phyloP scores from a whole-genome alignment of 2,329 filamentous ascomycete species.

The Monilinia aucupariae region DNA sequence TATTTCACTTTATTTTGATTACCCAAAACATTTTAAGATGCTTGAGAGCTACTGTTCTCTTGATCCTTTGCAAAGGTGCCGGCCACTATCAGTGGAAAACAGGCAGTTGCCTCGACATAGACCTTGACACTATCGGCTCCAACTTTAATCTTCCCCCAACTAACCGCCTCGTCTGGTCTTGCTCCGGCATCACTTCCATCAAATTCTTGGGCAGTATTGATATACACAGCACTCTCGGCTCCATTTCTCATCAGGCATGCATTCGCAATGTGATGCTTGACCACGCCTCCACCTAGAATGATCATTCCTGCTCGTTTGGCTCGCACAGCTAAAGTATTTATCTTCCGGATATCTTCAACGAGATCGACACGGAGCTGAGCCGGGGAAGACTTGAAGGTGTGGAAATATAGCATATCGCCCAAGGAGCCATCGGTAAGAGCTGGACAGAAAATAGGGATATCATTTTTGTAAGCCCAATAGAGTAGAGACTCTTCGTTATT shows the following conservation, averaged over 20 bases:
- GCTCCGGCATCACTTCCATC: conserved; percentile 96
- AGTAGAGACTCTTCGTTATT: conserved; percentile 87
- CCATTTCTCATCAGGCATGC: conserved; percentile 97
- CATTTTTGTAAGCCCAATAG: conserved; percentile 93
- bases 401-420: conserved; percentile 98
- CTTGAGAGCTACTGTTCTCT: neutral
- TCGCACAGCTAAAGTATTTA: conserved; percentile 86
- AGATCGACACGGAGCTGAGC: conserved; percentile 80
- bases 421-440: conserved; percentile 91
- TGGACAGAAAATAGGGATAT: conserved; percentile 95
- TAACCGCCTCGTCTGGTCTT: conserved; percentile 90
- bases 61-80: conserved; percentile 56
- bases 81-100: conserved; percentile 62
- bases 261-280: conserved; percentile 98
- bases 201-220: conserved; percentile 96
- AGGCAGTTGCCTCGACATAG: conserved; percentile 59
- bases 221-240: conserved; percentile 92
- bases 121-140: conserved; percentile 88
- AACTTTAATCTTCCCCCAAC: conserved; percentile 96
- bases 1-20: neutral
- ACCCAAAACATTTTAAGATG: too few species aligned
- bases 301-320: conserved; percentile 92
- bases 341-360: conserved; percentile 84
- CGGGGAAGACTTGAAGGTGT: conserved; percentile 87
- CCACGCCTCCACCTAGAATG: conserved; percentile 85